Evolutionary conservation across 1,284 basidiomycete genomes (phyloP), one percentile per base, ranked within the genome.

Genomic region (Moniliophthora roreri): DNA sequence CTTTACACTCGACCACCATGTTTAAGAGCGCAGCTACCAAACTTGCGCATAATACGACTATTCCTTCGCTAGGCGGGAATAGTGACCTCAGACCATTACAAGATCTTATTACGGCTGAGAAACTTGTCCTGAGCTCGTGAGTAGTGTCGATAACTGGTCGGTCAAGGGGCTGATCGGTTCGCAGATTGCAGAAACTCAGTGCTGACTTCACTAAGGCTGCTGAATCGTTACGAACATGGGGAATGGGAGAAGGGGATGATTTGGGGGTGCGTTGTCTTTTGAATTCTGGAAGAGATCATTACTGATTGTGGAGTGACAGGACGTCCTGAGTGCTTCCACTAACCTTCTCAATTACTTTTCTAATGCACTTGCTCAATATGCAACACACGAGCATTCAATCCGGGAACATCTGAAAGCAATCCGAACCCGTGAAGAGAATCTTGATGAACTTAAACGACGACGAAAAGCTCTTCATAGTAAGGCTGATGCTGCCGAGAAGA

Each of bases 81-180:
- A 85, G 87, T 63, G 94, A 96, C 66, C 71, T 95, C 13, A 76
- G 88, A 28, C 80, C 85, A 0, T 74, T 97, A 4, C 94, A 97
- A 66, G 93, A 95, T 63, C 77, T 96, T 58, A 98, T 98, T 58
- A 88, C 84, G 2, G 80, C 89, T 0, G 95, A 98, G 71, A 98
- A 98, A 74, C 73, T 79, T 4, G 88, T 95, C 13, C 74, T 96
- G 41, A 75, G 80, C 50, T 82, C 85, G 82, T 90, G 74, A 57
- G 86, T 79, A 24, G 7, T 11, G 23, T 8, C 5, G 34, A n/a
- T 45, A 39, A 24, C 32, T 51, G 11, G 32, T 26, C 26, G 23
- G 15, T 23, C 4, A 4, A 34, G 20, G 37, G 45, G 24, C 51
- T 35, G 38, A 21, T 44, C 21, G 28, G 44, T n/a, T 47, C 48